Base-by-base conservation (phyloP, 2,329 filamentous ascomycete species). In the Colletotrichum sp. region DNA sequence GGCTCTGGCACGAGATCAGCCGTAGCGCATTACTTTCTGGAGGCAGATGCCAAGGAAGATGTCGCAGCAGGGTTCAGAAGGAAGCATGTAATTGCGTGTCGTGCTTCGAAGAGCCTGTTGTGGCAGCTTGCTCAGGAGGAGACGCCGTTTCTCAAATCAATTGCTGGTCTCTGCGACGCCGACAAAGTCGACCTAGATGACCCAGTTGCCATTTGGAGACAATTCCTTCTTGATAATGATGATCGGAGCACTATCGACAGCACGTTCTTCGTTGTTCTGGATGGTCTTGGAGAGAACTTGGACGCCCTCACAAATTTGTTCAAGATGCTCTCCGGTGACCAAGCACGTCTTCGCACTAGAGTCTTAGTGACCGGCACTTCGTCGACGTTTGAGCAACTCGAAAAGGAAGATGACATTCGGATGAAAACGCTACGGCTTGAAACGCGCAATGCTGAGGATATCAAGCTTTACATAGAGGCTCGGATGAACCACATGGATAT, bases 101-200 rank as follows among this genome's bases (percentile, higher is more conserved):
- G 28, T n/a, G 28, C 28, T 30, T 61, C 58, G 28, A 61, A 61
- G 28, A 61, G 58, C 4, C 28, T 61, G 1, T 26, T 84, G 26
- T 84, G 82, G 80, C 83, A 84, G 73, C 79, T 84, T 21, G 78
- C 79, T 2, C 81, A 80, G 24, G 79, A 80, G 6, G 81, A 83
- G 21, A 81, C 82, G 65, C 79, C 82, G 1, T 82, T 83, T 78
- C 80, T 81, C 24, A 83, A 83, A 75, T 80, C 81, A 7, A 78
- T 82, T 6, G 80, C 78, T 48, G 78, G 78, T 48, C 79, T 79
- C 12, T 76, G 81, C 7, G 81, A 83, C 69, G 76, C 72, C 43
- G 74, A 76, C 10, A 38, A 73, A 13, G 81, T 83, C 38, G 76
- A 52, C 3, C n/a, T 52, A 21, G 43, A 81, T 28, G 78, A 79